A percentile compares a stretch with the other conserved stretches of the same genome.
Conservation (phyloP, 2,329 filamentous ascomycete genomes). For the Penicillium occitanis region DNA sequence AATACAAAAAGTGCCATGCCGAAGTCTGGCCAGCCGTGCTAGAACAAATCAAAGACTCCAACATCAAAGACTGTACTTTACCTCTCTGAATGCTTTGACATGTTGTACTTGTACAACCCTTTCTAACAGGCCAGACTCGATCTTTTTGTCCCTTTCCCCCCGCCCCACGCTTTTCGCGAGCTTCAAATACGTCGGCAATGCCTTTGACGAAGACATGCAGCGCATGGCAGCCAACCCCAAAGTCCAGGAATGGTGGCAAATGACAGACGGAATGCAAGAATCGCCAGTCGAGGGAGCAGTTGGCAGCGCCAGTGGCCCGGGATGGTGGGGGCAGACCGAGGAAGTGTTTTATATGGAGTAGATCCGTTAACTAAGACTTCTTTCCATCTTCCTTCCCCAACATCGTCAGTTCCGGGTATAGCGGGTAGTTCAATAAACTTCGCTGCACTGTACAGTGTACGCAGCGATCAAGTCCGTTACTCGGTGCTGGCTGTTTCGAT, state of each 20-base stretch:
- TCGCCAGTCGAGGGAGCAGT: constrained; percentile 35
- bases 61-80: constrained; percentile 67
- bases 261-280: constrained; percentile 70
- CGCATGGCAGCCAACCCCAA: constrained; percentile 70
- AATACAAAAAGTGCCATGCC: constrained; percentile 73
- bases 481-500: background rate
- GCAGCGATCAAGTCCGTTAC: background rate
- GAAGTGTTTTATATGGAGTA: constrained; percentile 37
- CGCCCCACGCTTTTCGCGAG: constrained; percentile 68
- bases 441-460: background rate
- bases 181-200: constrained; percentile 75
- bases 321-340: constrained; percentile 39
- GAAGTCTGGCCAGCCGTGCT: constrained; percentile 76
- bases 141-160: constrained; percentile 63
- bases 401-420: background rate
- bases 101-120: background rate
- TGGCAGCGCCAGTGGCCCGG: constrained; percentile 34
- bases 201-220: constrained; percentile 73
- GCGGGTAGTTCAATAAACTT: background rate
- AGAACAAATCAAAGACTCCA: constrained; percentile 71
- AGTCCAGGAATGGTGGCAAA: constrained; percentile 75
- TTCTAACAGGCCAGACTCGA: constrained; percentile 55
- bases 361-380: background rate
- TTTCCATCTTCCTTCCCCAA: background rate
- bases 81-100: background rate